These are phyloP conservation scores for Biscutella laevigata DNA, from an alignment of 441 rosid species.

Conservation along the genomic window DNA sequence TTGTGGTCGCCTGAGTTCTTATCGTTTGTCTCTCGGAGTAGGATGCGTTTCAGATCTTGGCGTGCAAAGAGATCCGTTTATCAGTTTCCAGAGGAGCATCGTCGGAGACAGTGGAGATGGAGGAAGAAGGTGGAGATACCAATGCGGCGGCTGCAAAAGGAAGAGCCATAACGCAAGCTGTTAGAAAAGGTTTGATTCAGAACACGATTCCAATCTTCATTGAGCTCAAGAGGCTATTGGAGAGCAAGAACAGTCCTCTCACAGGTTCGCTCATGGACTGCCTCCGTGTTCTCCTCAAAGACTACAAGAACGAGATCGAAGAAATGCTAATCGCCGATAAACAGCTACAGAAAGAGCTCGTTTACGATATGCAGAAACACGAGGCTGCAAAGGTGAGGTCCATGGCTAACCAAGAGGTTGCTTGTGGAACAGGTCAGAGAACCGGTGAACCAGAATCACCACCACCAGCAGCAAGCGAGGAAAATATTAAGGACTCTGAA, in stretches of 20 bases:
- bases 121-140: slow-evolving; percentile 38
- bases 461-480: slow-evolving; percentile 7
- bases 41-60: slow-evolving; percentile 84
- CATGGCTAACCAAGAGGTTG: slow-evolving; percentile 42
- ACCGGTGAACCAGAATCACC: slow-evolving; percentile 30
- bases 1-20: neutral
- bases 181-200: slow-evolving; percentile 76
- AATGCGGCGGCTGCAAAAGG: slow-evolving; percentile 58
- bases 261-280: slow-evolving; percentile 96
- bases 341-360: slow-evolving; percentile 88
- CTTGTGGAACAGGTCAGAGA: slow-evolving; percentile 29
- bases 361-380: slow-evolving; percentile 79
- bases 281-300: slow-evolving; percentile 75
- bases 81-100: slow-evolving; percentile 48
- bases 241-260: slow-evolving; percentile 89
- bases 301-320: slow-evolving; percentile 88
- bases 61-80: slow-evolving; percentile 79
- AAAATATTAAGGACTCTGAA: slow-evolving; percentile 13
- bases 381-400: slow-evolving; percentile 61
- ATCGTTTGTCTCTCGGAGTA: slow-evolving; percentile 23
- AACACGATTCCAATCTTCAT: slow-evolving; percentile 94
- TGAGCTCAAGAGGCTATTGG: slow-evolving; percentile 79
- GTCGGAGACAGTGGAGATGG: slow-evolving; percentile 46
- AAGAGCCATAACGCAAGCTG: slow-evolving; percentile 80
- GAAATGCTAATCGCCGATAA: slow-evolving; percentile 81